Percentiles rank a stretch among this genome's conserved stretches.
These are phyloP conservation scores for Chaetomium fimeti DNA, from an alignment of 495 filamentous ascomycete species.

Conservation along the genomic window DNA sequence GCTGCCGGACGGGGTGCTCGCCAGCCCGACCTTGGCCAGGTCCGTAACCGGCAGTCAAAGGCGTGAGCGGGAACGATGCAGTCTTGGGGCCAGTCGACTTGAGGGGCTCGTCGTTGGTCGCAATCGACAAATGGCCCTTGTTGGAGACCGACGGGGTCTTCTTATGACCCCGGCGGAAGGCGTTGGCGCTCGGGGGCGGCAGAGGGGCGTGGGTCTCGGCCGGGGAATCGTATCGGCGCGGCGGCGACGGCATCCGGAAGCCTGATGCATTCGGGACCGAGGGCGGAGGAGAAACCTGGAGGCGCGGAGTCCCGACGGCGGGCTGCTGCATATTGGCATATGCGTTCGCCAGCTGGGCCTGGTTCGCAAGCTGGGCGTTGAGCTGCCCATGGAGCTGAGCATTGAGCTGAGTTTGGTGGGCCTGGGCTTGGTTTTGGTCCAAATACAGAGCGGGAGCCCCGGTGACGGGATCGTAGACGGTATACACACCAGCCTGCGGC, in stretches of 20 bases:
- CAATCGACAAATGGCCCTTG: conserved; percentile 58
- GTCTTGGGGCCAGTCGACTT: conserved; percentile 74
- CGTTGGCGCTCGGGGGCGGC: conserved; percentile 75
- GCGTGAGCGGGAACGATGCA: conserved; percentile 72
- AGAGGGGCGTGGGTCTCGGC: conserved; percentile 65
- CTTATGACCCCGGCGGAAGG: conserved; percentile 89
- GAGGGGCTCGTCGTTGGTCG: conserved; percentile 50
- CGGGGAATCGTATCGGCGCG: conserved; percentile 59
- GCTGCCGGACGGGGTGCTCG: conserved; percentile 92
- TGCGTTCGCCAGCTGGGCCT: conserved; percentile 35
- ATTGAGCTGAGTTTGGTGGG: conserved; percentile 36
- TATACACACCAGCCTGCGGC: conserved; percentile 61
- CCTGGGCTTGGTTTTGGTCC: conserved; percentile 51
- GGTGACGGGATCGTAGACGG: conserved; percentile 77
- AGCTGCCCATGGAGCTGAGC: conserved; percentile 46
- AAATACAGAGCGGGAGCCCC: conserved; percentile 70
- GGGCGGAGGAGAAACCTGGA: conserved; percentile 78
- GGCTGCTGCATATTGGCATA: conserved; percentile 40
- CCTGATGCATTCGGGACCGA: conserved; percentile 49
- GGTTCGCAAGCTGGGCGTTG: conserved; percentile 34
- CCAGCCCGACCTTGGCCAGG: conserved; percentile 90
- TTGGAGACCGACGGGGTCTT: conserved; percentile 78
- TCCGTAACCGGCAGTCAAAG: conserved; percentile 77
- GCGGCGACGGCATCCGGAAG: conserved; percentile 64
- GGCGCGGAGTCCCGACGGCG: conserved; percentile 52